These are phyloP conservation scores for Gossypium mustelinum DNA, from an alignment of 345 rosid genomes.

Conservation along the genomic window DNA sequence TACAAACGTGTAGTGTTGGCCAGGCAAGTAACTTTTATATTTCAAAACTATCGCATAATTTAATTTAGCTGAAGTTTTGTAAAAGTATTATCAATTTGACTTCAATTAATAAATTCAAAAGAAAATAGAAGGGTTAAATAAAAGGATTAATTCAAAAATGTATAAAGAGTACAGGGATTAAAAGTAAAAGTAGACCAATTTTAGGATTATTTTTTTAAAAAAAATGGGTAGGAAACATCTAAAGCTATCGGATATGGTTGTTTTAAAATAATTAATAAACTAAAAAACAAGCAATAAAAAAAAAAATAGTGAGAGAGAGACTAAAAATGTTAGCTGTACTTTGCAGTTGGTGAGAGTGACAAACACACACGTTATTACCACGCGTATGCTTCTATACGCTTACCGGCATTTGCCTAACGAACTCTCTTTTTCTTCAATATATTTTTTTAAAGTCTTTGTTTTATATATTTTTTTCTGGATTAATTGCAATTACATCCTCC, in stretches of 20 bases:
- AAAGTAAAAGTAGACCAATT: no score
- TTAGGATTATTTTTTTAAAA: no score
- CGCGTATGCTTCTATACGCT: constrained; percentile 23
- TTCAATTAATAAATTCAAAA: no score
- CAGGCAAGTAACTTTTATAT: no score
- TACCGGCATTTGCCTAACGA: constrained; percentile 20
- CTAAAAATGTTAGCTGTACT: constrained; percentile 14
- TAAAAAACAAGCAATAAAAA: background rate
- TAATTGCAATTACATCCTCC: no score
- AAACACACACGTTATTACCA: constrained; percentile 22
- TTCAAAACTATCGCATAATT: no score
- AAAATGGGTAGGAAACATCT: constrained; percentile 10
- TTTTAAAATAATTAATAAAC: background rate
- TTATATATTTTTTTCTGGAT: background rate
- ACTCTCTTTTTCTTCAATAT: background rate
- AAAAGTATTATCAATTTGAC: no score
- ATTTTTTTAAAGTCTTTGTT: background rate
- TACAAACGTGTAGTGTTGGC: no score
- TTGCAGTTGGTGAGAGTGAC: constrained; percentile 29
- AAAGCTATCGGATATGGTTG: background rate
- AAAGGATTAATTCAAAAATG: no score
- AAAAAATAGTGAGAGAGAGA: background rate
- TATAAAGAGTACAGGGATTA: no score
- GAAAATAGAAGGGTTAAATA: no score
- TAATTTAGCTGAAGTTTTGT: no score